Percentiles rank a stretch among this genome's conserved stretches.
These are phyloP conservation scores for Suhomyces vadensis DNA, from an alignment of 805 yeast genomes.

Conservation along the genomic window DNA sequence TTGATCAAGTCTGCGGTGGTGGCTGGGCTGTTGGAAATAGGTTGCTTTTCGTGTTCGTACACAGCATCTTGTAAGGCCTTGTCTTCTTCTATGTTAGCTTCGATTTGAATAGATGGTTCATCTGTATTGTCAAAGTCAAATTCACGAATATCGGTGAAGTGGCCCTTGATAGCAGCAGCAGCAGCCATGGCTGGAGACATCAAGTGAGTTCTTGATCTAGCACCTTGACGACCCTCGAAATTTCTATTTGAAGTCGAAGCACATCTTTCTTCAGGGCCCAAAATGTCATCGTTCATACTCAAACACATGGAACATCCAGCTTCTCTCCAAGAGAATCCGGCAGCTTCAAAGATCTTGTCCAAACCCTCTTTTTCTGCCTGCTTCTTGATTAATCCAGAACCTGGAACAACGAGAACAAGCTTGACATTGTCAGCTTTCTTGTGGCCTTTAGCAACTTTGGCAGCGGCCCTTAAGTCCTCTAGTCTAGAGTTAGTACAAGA, in stretches of 20 bases:
- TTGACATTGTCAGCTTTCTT: constrained; percentile 79
- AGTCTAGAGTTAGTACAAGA: constrained; percentile 98
- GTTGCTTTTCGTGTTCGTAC: constrained; percentile 68
- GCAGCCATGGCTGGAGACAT: constrained; percentile 99
- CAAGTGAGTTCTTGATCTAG: constrained; percentile 89
- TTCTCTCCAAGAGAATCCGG: constrained; percentile 99
- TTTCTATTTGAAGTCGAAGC: constrained; percentile 98
- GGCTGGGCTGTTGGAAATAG: constrained; percentile 51
- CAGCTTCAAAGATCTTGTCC: constrained; percentile 83
- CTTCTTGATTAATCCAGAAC: constrained; percentile 90
- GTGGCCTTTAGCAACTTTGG: constrained; percentile 87
- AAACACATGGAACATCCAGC: constrained; percentile 99
- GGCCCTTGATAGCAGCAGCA: constrained; percentile 93
- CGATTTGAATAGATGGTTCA: constrained; percentile 59
- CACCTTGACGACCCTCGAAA: constrained; percentile 99
- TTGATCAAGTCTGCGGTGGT: constrained; percentile 56
- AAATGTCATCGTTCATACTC: constrained; percentile 98
- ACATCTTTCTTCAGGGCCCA: constrained; percentile 94
- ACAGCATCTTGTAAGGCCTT: constrained; percentile 67
- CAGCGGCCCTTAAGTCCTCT: constrained; percentile 96
- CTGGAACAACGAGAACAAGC: constrained; percentile 91
- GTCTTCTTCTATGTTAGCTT: constrained; percentile 44
- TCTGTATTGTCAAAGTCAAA: constrained; percentile 59
- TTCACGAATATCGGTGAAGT: constrained; percentile 86
- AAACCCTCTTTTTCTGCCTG: constrained; percentile 96